Base-by-base conservation (phyloP, 2,329 filamentous ascomycete species). In the Claviceps pusilla region DNA sequence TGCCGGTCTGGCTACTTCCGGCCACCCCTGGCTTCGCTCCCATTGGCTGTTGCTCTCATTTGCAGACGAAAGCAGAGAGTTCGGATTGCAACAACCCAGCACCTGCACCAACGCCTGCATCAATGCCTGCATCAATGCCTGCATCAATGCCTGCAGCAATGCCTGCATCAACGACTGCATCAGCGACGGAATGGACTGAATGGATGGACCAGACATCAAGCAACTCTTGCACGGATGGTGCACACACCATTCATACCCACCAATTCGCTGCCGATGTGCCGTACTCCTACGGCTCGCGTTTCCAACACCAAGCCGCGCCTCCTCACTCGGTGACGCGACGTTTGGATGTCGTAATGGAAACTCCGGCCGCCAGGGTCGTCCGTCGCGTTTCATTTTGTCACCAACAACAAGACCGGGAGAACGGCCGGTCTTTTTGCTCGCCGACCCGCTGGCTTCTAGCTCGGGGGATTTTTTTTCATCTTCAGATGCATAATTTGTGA, bases 301-400 rank as follows among this genome's bases (percentile, higher is more conserved):
- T 33, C 51, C 19, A 46, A 48, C 33, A 46, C 28, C 47, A 41
- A 50, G 41, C 33, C 39, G n/a, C 9, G 45, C 42, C 24, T 48
- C n/a, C 19, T 37, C 49, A 28, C 33, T 39, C 24, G 50, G 50
- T 50, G n/a, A 19, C 54, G 24, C 42, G 39, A 39, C 41, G 57
- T 55, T 53, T 57, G 14, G 14, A 58, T 58, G 53, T 55, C 31
- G 55, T 57, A 58, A 58, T 55, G 54, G 35, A 55, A 58, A 58
- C 50, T 53, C 51, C 19, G 29, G 50, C 37, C 31, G 53, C 43
- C 49, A 48, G 43, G 43, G 48, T 39, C 48, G 24, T 47, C 29
- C 14, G 11, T 42, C 39, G 12, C 14, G 33, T 51, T 42, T 29
- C 9, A 31, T 19, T 50, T 28, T 33, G 33, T 28, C n/a, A 37